Evolutionary conservation across 208 protist species (phyloP).

Genomic region (Crithidia bombi): DNA sequence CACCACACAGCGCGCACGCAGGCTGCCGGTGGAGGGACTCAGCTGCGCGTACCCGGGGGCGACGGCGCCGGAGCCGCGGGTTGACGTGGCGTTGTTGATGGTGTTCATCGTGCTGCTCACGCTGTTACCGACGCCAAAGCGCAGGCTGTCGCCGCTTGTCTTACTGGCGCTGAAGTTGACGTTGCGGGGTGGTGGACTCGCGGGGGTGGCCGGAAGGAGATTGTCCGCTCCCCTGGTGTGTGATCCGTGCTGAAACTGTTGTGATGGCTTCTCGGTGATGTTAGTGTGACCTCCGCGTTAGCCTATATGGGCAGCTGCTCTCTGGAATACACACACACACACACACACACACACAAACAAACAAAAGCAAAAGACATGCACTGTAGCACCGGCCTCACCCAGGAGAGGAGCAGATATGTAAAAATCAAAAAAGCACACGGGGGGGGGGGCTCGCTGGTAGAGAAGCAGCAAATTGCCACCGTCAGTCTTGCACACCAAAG

Average conservation of each 20-base stretch:
- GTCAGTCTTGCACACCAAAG: no score
- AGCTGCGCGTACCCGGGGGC: conserved; percentile 11
- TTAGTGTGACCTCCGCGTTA: no score
- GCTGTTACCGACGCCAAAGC: conserved; percentile 2
- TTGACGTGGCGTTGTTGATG: not conserved
- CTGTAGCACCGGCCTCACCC: no score
- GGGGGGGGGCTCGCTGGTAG: no score
- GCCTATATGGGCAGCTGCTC: no score
- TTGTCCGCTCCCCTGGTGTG: conserved; percentile 1
- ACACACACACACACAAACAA: no score
- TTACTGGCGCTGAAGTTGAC: not conserved
- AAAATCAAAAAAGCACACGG: no score
- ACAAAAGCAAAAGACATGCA: no score
- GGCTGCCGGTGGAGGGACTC: conserved; percentile 23
- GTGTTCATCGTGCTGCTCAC: not conserved
- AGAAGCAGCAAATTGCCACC: no score
- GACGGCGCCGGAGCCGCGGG: not conserved
- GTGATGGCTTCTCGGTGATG: not conserved
- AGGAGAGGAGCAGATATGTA: no score
- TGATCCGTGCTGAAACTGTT: conserved; percentile 6
- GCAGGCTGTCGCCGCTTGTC: no score
- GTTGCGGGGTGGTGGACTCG: conserved; percentile 1
- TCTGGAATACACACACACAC: not conserved
- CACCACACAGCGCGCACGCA: conserved; percentile 37
- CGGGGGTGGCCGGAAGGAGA: conserved; percentile 8